Evolutionary conservation across 768 basidiomycete genomes (phyloP).

Genomic region (Pleurotus citrinopileatus): DNA sequence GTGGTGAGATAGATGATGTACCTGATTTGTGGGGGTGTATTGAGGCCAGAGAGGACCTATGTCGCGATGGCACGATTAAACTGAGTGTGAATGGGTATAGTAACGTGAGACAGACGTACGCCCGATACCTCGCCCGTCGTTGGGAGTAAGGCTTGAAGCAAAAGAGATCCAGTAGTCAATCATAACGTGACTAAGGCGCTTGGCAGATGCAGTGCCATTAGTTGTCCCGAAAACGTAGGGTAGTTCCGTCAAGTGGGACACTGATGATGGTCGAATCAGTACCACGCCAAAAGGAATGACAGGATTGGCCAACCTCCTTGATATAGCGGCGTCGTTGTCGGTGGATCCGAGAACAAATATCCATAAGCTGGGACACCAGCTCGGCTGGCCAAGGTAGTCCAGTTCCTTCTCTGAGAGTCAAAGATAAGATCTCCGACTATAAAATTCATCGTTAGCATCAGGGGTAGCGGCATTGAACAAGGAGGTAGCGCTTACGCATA

Average conservation of each 20-base stretch:
- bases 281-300: neutral
- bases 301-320: conserved; percentile 1
- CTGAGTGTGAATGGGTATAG: neutral
- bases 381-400: conserved; percentile 29
- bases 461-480: neutral
- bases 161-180: conserved; percentile 47
- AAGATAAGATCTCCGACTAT: conserved; percentile 32
- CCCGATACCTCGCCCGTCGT: conserved; percentile 31
- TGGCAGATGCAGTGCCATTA: conserved; percentile 16
- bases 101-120: conserved; percentile 21
- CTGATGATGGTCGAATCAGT: conserved; percentile 12
- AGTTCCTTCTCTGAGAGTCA: conserved; percentile 30
- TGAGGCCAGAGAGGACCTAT: conserved; percentile 3
- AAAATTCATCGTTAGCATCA: neutral
- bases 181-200: conserved; percentile 30
- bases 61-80: neutral
- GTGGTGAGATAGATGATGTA: neutral
- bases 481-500: conserved; percentile 15
- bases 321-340: neutral
- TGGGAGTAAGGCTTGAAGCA: conserved; percentile 39
- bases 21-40: neutral
- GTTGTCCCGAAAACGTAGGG: conserved; percentile 26
- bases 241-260: conserved; percentile 28
- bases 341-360: conserved; percentile 37
- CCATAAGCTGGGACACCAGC: conserved; percentile 30